These are phyloP conservation scores for Cyclotella atomus DNA, from an alignment of 108 stramenopile species.

Conservation along the genomic window DNA sequence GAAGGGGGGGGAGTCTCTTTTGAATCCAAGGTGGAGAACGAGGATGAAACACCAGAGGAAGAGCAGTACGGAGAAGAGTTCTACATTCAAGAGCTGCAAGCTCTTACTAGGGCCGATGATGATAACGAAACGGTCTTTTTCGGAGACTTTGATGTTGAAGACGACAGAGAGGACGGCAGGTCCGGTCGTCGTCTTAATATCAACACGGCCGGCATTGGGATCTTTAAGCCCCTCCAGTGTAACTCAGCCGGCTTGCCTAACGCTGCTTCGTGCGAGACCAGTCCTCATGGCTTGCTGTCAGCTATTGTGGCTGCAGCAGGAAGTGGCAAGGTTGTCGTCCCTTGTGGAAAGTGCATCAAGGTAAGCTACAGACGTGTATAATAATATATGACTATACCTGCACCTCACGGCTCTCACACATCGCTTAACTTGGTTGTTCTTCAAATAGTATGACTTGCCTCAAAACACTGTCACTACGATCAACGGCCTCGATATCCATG, in stretches of 20 bases:
- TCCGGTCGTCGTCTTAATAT: neutral
- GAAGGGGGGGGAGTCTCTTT: neutral
- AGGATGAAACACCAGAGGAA: neutral
- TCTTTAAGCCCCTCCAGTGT: conserved; percentile 34
- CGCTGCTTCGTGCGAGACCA: neutral
- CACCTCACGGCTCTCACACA: no score
- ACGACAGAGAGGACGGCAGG: neutral
- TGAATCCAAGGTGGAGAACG: neutral
- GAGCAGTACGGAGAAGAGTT: conserved; percentile 5
- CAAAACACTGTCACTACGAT: conserved; percentile 6
- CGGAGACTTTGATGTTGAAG: neutral
- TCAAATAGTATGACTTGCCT: conserved; percentile 29
- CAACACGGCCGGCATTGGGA: conserved; percentile 20
- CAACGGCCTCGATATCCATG: conserved; percentile 56
- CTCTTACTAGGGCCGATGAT: neutral
- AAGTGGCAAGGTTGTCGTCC: conserved; percentile 4
- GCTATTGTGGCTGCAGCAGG: conserved; percentile 17
- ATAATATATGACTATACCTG: neutral
- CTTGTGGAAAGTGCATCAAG: conserved; percentile 39
- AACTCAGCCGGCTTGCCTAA: conserved; percentile 15
- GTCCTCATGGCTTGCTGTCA: conserved; percentile 17
- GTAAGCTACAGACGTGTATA: neutral
- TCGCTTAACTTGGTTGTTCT: no score
- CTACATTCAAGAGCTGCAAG: neutral
- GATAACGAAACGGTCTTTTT: neutral